phyloP scores from a whole-genome alignment of 495 filamentous ascomycete species.

The Copromyces sp. region DNA sequence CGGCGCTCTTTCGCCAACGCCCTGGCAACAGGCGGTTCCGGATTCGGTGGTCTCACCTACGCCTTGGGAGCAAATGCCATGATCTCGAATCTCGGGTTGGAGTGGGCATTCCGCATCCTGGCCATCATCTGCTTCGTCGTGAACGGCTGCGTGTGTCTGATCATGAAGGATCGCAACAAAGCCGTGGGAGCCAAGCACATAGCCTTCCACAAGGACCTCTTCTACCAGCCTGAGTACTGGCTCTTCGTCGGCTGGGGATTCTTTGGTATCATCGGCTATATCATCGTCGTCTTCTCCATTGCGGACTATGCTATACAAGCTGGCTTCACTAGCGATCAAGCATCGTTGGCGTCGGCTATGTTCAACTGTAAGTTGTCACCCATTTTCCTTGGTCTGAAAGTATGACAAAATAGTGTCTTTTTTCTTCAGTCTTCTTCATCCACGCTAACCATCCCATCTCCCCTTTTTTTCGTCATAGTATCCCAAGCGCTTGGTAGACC shows the following conservation, averaged over 20 bases:
- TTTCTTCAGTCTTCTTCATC: not conserved
- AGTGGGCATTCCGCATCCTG: conserved; percentile 61
- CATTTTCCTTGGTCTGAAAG: not conserved
- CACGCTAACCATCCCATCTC: not conserved
- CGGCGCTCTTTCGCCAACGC: conserved; percentile 63
- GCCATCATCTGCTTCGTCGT: conserved; percentile 50
- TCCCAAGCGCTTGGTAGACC: conserved; percentile 44
- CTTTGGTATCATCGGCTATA: conserved; percentile 62
- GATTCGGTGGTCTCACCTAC: conserved; percentile 62
- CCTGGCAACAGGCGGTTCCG: conserved; percentile 61
- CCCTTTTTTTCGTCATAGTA: conserved; percentile 14
- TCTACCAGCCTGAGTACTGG: conserved; percentile 51
- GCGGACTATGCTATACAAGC: conserved; percentile 56
- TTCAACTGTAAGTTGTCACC: conserved; percentile 50
- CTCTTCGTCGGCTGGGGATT: conserved; percentile 59
- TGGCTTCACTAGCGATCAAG: conserved; percentile 55
- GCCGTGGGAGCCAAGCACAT: conserved; percentile 50
- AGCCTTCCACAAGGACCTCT: conserved; percentile 52
- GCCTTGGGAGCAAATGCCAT: conserved; percentile 45
- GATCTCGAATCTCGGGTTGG: conserved; percentile 49
- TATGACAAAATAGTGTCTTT: conserved; percentile 27
- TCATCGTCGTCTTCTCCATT: conserved; percentile 62
- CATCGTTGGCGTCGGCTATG: conserved; percentile 58
- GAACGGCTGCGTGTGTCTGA: conserved; percentile 45
- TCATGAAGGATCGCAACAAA: conserved; percentile 60